phyloP scores from a whole-genome alignment of 2,329 filamentous ascomycete species.

The Diaporthe sp. region DNA sequence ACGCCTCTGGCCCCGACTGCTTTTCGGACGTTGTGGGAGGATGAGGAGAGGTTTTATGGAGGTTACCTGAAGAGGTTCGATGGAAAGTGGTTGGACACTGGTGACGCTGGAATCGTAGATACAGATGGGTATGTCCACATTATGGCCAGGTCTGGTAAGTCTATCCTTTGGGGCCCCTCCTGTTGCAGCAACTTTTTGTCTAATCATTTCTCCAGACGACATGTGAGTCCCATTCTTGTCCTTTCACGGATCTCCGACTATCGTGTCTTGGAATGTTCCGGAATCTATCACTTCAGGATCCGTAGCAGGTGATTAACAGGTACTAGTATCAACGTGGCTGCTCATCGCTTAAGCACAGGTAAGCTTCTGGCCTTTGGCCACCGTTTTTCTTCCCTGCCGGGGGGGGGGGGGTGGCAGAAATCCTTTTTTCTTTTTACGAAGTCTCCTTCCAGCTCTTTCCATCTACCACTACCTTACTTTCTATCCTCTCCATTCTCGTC shows the following conservation, averaged over 20 bases:
- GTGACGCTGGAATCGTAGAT: slow-evolving; percentile 91
- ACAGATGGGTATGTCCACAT: slow-evolving; percentile 76
- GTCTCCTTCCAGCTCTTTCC: background rate
- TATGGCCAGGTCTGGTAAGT: slow-evolving; percentile 65
- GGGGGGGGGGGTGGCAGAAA: too few relatives aligned
- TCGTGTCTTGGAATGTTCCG: too few relatives aligned
- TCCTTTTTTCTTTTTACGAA: background rate
- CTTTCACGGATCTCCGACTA: too few relatives aligned
- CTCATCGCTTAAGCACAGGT: slow-evolving; percentile 91
- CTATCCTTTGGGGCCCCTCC: background rate
- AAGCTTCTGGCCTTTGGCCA: slow-evolving; percentile 47
- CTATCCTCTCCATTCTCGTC: background rate
- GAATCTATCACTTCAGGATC: too few relatives aligned
- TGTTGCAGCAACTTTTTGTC: slow-evolving; percentile 64
- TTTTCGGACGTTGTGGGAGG: slow-evolving; percentile 87
- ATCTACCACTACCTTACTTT: background rate
- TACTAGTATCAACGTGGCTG: slow-evolving; percentile 84
- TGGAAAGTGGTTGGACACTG: slow-evolving; percentile 90
- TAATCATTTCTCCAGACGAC: slow-evolving; percentile 70
- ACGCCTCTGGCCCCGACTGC: slow-evolving; percentile 88
- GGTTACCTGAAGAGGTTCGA: slow-evolving; percentile 87
- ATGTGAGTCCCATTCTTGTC: slow-evolving; percentile 57
- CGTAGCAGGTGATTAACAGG: too few relatives aligned
- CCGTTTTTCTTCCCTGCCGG: background rate
- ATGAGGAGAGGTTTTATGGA: slow-evolving; percentile 87